phyloP scores from a whole-genome alignment of 2,329 filamentous ascomycete genomes.

The Capronia americana region DNA sequence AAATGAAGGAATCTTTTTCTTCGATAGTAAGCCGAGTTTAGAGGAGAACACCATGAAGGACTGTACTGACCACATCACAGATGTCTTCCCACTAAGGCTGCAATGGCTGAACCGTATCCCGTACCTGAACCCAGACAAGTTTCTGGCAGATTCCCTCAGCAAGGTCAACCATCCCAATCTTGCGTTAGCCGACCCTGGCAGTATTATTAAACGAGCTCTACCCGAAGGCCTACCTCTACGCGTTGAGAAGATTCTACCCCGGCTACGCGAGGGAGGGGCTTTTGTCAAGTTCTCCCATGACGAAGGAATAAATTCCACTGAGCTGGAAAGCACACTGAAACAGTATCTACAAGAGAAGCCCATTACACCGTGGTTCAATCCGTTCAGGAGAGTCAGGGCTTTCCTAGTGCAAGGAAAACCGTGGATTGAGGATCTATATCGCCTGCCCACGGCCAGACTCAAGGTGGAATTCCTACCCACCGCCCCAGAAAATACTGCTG shows the following conservation, averaged over 20 bases:
- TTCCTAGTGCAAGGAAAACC: slow-evolving; percentile 81
- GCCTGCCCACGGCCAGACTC: slow-evolving; percentile 76
- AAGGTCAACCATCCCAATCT: slow-evolving; percentile 59
- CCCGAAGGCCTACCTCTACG: slow-evolving; percentile 68
- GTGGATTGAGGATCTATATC: slow-evolving; percentile 91
- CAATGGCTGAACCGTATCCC: slow-evolving; percentile 65
- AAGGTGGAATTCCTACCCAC: slow-evolving; percentile 84
- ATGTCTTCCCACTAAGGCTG: slow-evolving; percentile 83
- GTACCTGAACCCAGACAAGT: slow-evolving; percentile 52
- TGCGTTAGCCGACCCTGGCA: slow-evolving; percentile 62
- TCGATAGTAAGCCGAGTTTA: slow-evolving; percentile 72
- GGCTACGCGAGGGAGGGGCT: slow-evolving; percentile 88
- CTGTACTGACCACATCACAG: slow-evolving; percentile 51
- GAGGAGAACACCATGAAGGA: not conserved
- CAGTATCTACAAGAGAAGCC: slow-evolving; percentile 71
- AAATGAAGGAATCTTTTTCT: slow-evolving; percentile 85
- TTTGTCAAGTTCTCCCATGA: slow-evolving; percentile 82
- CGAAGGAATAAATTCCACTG: slow-evolving; percentile 53
- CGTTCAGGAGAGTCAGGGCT: slow-evolving; percentile 72
- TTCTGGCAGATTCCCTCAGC: slow-evolving; percentile 58
- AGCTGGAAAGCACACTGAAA: slow-evolving; percentile 67
- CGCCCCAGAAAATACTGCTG: slow-evolving; percentile 71
- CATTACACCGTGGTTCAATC: slow-evolving; percentile 89
- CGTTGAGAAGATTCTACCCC: slow-evolving; percentile 80
- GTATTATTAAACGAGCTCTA: slow-evolving; percentile 66